Conservation (phyloP, 2,329 filamentous ascomycete species). For the Shiraia bambusicola region DNA sequence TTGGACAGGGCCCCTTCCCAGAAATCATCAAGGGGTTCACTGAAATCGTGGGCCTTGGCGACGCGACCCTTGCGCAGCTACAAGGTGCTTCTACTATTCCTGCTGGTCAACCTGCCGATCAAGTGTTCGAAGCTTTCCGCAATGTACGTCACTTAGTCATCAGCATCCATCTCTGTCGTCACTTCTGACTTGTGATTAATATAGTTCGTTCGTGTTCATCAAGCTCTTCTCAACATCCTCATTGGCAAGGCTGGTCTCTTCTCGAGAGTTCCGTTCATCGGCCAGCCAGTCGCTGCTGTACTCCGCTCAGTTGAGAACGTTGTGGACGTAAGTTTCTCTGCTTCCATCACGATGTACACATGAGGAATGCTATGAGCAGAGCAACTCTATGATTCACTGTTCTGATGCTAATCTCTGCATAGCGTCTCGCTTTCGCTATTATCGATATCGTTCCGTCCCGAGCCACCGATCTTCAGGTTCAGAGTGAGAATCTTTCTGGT, state of each 20-base stretch:
- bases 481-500: background rate
- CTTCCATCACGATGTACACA: background rate
- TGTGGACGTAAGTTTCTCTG: conserved; percentile 19
- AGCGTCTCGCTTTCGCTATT: conserved; percentile 7
- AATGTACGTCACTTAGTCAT: conserved; percentile 1
- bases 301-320: conserved; percentile 14
- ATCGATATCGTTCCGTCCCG: conserved; percentile 8
- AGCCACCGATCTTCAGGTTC: conserved; percentile 3
- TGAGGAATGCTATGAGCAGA: no score
- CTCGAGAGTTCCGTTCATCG: conserved; percentile 13
- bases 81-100: conserved; percentile 2
- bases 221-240: conserved; percentile 18
- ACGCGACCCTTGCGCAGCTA: conserved; percentile 9
- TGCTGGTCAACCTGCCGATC: conserved; percentile 4
- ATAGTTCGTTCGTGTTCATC: conserved; percentile 20
- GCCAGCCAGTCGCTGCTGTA: conserved; percentile 13
- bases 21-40: conserved; percentile 11
- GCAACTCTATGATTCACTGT: background rate
- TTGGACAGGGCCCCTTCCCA: conserved; percentile 15
- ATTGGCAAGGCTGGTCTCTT: conserved; percentile 19
- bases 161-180: fast-evolving
- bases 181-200: background rate
- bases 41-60: conserved; percentile 12
- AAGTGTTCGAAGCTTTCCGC: conserved; percentile 17
- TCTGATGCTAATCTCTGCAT: background rate